Percentiles rank a stretch among this genome's conserved stretches.
Conservation (phyloP, 352 stramenopile genomes). For the Pelagophyceae sp. region DNA sequence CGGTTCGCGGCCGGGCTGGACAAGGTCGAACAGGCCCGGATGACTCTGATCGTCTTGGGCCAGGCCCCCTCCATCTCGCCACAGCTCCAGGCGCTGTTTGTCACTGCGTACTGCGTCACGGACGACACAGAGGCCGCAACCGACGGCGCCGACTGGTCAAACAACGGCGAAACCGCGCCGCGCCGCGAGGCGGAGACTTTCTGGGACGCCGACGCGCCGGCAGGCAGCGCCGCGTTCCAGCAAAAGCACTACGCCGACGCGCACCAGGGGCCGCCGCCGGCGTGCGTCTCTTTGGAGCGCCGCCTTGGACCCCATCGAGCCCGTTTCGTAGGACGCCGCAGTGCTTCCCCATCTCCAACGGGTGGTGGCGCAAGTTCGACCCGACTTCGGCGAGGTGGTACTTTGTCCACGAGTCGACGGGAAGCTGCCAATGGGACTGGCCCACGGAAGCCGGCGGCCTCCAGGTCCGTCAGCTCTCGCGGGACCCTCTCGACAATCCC, state of each 20-base stretch:
- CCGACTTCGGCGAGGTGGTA: background rate
- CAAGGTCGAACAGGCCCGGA: background rate
- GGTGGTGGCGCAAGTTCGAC: background rate
- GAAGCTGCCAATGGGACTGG: background rate
- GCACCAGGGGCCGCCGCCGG: no score
- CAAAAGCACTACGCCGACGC: background rate
- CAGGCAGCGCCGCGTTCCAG: no score
- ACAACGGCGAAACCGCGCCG: no score
- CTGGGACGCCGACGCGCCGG: background rate
- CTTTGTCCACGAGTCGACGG: background rate
- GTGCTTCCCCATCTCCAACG: background rate
- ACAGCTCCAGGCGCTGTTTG: background rate
- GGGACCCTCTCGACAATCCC: no score
- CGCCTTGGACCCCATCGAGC: no score
- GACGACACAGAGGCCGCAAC: background rate
- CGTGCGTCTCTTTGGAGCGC: no score
- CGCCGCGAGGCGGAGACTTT: background rate
- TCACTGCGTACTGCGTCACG: background rate
- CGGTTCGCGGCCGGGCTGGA: background rate
- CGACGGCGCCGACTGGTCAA: background rate
- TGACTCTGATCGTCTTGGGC: background rate
- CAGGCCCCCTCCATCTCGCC: background rate
- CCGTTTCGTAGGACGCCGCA: background rate
- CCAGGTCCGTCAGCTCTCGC: no score
- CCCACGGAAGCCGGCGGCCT: background rate